Evolutionary conservation across 2,329 filamentous ascomycete genomes (phyloP), one percentile per base, ranked within the genome.

Genomic region (Pestalotiopsis fici): DNA sequence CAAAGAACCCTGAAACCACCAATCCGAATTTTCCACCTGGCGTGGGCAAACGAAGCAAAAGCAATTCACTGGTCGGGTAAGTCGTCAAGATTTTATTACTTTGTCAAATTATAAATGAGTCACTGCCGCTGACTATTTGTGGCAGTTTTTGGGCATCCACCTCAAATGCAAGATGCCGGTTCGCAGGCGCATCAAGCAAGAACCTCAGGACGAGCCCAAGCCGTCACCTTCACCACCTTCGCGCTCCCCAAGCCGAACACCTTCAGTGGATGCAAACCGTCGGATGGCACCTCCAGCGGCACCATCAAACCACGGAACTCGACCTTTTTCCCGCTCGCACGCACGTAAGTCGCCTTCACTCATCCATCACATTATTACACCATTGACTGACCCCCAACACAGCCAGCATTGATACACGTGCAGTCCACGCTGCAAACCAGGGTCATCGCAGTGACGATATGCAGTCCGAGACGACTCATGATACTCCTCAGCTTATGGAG

Each of bases 341-440:
- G 67, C 67, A 31, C 67, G 67, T 68, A 68, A 21, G 67, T 68
- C 13, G 5, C 18, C 13, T 56, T n/a, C 6, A 13, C 39, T 50
- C 43, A 64, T 23, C 39, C 61, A 64, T 23, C 39, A 28, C 50
- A 15, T 2, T n/a, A 21, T 59, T 25, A 21, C 27, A 13, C 12
- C 21, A n/a, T 43, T 27, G 3, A 7, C 67, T 68, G 31, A 68
- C 25, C 15, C 13, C 4, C n/a, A 6, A 50, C 18, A 37, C 43
- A 68, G 67, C 67, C 31, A 68, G 55, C 47, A 25, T 37, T 6
- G 65, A 66, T n/a, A 66, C 67, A 21, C 57, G 67, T 18, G 47
- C 27, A 7, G 50, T 54, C 12, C 61, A 28, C 37, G 25, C 39
- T 54, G 39, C n/a, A 12, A 39, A 68, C 25, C 57, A 15, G 27